Percentiles rank a stretch among this genome's conserved stretches.
Conservation (phyloP, 768 basidiomycete genomes). For the Boletus reticulatus region DNA sequence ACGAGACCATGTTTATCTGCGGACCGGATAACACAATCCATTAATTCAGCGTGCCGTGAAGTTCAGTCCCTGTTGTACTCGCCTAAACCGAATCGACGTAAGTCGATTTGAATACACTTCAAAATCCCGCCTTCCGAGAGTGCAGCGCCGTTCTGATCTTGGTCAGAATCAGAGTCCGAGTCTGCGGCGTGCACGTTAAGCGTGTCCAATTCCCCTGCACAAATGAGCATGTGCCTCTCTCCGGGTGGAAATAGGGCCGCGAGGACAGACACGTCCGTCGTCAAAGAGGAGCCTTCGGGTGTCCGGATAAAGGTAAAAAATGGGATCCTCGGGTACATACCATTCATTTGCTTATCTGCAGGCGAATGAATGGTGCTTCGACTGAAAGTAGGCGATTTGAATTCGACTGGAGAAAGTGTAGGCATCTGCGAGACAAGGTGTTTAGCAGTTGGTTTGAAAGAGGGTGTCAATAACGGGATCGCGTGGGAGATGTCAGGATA, state of each 20-base stretch:
- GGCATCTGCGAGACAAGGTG: slow-evolving; percentile 35
- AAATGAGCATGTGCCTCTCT: slow-evolving; percentile 73
- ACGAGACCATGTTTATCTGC: slow-evolving; percentile 78
- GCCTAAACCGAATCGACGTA: slow-evolving; percentile 71
- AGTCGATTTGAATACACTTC: slow-evolving; percentile 74
- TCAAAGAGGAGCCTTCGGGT: slow-evolving; percentile 71
- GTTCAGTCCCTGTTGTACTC: slow-evolving; percentile 20
- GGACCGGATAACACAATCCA: slow-evolving; percentile 2
- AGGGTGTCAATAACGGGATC: slow-evolving; percentile 27
- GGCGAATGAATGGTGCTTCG: slow-evolving; percentile 11
- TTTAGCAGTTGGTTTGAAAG: slow-evolving; percentile 38
- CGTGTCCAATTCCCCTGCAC: slow-evolving; percentile 64
- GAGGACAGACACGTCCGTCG: slow-evolving; percentile 65
- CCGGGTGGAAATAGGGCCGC: slow-evolving; percentile 68
- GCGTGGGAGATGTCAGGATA: slow-evolving; percentile 40
- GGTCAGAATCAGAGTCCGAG: slow-evolving; percentile 37
- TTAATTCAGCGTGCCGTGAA: background rate
- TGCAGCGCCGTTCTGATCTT: slow-evolving; percentile 35
- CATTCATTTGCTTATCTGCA: slow-evolving; percentile 13
- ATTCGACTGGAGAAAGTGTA: slow-evolving; percentile 29
- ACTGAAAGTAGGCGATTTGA: slow-evolving; percentile 6
- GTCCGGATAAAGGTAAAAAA: slow-evolving; percentile 83
- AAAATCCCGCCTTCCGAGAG: slow-evolving; percentile 40
- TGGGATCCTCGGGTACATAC: slow-evolving; percentile 39
- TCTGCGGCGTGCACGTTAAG: slow-evolving; percentile 40